These are phyloP conservation scores for Diplosphaera chodatii DNA, from an alignment of 139 green algal species.

Conservation along the genomic window DNA sequence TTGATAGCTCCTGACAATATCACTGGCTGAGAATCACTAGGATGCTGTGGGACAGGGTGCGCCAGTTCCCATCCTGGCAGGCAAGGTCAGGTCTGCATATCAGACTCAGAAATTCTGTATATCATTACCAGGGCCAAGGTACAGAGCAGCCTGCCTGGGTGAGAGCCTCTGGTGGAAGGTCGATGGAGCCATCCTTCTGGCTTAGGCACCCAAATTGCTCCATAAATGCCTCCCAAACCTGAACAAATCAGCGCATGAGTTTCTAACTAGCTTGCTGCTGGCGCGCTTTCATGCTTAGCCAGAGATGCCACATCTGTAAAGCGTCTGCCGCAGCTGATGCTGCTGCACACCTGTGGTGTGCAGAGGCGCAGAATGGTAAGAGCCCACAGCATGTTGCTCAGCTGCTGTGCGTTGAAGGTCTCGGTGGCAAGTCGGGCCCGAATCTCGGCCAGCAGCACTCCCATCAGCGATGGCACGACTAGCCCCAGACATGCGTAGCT, in stretches of 20 bases:
- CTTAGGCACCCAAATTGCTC: constrained; percentile 6
- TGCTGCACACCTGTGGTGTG: constrained; percentile 10
- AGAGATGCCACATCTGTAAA: too few relatives aligned
- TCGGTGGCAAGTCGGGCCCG: constrained; percentile 1
- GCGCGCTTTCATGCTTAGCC: too few relatives aligned
- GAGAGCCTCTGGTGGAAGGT: constrained; percentile 44
- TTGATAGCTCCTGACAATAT: too few relatives aligned
- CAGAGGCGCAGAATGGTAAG: constrained; percentile 33
- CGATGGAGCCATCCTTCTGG: constrained; percentile 1
- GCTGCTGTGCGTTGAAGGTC: constrained; percentile 44
- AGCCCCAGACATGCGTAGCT: constrained; percentile 18
- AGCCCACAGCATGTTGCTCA: constrained; percentile 51
- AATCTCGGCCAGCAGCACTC: constrained; percentile 12
- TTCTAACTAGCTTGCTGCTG: too few relatives aligned
- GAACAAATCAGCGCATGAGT: too few relatives aligned
- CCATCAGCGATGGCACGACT: constrained; percentile 7
- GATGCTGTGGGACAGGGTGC: too few relatives aligned
- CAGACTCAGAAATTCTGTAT: too few relatives aligned
- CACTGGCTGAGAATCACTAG: too few relatives aligned
- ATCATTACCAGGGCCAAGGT: too few relatives aligned
- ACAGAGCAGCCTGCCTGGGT: constrained; percentile 45
- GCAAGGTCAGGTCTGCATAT: too few relatives aligned
- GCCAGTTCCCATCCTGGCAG: too few relatives aligned
- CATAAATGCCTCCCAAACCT: constrained; percentile 19
- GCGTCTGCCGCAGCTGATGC: too few relatives aligned